Conservation (phyloP, 805 yeast genomes). For the Candida taoyuanica region DNA sequence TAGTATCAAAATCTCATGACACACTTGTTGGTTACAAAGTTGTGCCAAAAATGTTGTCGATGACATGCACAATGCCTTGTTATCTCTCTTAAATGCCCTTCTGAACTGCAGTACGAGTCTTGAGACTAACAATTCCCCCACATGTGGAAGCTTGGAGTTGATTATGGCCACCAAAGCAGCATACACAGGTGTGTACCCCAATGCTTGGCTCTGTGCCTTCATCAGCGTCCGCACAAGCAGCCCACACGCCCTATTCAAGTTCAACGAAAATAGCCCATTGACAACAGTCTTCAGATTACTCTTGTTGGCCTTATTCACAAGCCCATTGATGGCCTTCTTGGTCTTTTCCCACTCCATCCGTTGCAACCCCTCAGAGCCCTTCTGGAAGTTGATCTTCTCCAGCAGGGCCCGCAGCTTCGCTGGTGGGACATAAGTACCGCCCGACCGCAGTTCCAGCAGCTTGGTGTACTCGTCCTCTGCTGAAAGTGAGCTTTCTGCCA, state of each 20-base stretch:
- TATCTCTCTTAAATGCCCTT: constrained; percentile 43
- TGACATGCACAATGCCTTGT: constrained; percentile 39
- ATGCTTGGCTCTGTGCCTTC: constrained; percentile 44
- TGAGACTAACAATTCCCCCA: constrained; percentile 54
- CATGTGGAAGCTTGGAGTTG: constrained; percentile 62
- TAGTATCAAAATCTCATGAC: constrained; percentile 48
- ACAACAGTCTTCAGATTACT: constrained; percentile 46
- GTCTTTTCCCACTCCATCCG: constrained; percentile 52
- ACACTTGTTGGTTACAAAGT: constrained; percentile 57
- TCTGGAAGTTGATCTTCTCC: constrained; percentile 29
- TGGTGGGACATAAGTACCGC: constrained; percentile 52
- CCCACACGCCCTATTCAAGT: constrained; percentile 59
- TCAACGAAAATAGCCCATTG: constrained; percentile 47
- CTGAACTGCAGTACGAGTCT: constrained; percentile 58
- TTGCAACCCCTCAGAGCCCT: constrained; percentile 42
- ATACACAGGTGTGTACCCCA: constrained; percentile 42
- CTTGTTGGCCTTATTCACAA: constrained; percentile 41
- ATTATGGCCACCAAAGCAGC: constrained; percentile 56
- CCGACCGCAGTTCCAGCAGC: constrained; percentile 33
- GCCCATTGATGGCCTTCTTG: constrained; percentile 42
- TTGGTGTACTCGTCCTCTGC: constrained; percentile 34
- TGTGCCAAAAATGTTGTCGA: constrained; percentile 52
- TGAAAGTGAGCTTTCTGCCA: neutral
- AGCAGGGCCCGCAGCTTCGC: constrained; percentile 43
- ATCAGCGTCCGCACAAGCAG: constrained; percentile 53